phyloP scores from a whole-genome alignment of 2,329 filamentous ascomycete genomes.

The Clarireedia sp. region DNA sequence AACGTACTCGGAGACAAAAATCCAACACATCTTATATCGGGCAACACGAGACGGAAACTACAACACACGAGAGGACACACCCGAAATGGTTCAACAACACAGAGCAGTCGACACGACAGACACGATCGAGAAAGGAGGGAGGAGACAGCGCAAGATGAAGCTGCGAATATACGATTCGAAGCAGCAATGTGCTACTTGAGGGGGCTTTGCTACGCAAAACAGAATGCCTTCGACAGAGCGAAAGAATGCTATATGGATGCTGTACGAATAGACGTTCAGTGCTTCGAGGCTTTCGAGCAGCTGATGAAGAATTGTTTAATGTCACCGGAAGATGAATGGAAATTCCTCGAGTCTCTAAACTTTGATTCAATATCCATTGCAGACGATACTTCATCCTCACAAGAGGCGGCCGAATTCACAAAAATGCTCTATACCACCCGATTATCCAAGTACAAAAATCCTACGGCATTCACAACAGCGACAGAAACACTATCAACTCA shows the following conservation, averaged over 20 bases:
- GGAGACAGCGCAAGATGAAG: conserved; percentile 49
- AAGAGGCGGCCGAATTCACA: conserved; percentile 88
- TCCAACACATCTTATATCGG: conserved; percentile 76
- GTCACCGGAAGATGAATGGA: conserved; percentile 64
- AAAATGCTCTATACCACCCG: conserved; percentile 95
- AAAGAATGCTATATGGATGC: conserved; percentile 99
- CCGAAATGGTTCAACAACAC: conserved; percentile 43
- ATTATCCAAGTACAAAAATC: conserved; percentile 89
- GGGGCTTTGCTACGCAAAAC: conserved; percentile 90
- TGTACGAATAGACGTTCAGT: conserved; percentile 92
- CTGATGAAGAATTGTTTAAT: conserved; percentile 94
- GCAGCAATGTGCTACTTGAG: conserved; percentile 95
- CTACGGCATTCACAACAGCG: conserved; percentile 71
- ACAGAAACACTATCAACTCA: conserved; percentile 89
- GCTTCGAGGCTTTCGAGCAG: conserved; percentile 96
- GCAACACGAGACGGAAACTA: conserved; percentile 60
- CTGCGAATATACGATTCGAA: conserved; percentile 74
- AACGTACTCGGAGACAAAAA: conserved; percentile 83
- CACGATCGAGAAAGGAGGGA: conserved; percentile 20
- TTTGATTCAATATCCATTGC: conserved; percentile 72
- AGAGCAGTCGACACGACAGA: conserved; percentile 24
- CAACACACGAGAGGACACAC: conserved; percentile 52
- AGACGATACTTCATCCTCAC: conserved; percentile 58
- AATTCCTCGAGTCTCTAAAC: conserved; percentile 66
- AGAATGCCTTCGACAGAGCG: conserved; percentile 93